phyloP scores from a whole-genome alignment of 1,284 basidiomycete genomes.

The Fomes fomentarius region DNA sequence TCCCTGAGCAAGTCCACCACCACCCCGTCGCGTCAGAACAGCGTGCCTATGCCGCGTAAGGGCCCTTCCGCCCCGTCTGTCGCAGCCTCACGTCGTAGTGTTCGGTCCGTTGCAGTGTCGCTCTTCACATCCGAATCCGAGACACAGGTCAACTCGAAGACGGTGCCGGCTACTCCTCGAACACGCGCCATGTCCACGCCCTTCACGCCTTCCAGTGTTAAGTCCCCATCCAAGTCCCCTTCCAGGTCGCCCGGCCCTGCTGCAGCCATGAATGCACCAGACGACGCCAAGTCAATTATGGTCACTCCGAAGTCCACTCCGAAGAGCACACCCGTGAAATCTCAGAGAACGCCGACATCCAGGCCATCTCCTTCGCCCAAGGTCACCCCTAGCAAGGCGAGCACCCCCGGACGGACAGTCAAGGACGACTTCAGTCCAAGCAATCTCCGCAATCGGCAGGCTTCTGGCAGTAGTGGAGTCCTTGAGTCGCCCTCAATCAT shows the following conservation, averaged over 20 bases:
- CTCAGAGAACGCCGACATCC: slow-evolving; percentile 22
- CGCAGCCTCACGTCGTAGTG: slow-evolving; percentile 26
- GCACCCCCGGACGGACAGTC: slow-evolving; percentile 18
- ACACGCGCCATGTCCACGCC: slow-evolving; percentile 36
- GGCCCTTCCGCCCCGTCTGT: slow-evolving; percentile 25
- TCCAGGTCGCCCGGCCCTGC: slow-evolving; percentile 21
- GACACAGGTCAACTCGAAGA: slow-evolving; percentile 28
- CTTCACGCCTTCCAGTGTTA: slow-evolving; percentile 18
- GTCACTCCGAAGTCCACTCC: slow-evolving; percentile 20
- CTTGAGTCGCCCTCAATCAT: slow-evolving; percentile 18
- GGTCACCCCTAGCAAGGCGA: slow-evolving; percentile 20
- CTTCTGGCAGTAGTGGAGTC: slow-evolving; percentile 22
- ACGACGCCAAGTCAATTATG: slow-evolving; percentile 5
- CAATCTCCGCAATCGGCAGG: slow-evolving; percentile 9
- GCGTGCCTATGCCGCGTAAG: slow-evolving; percentile 22
- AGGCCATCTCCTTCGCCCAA: slow-evolving; percentile 27
- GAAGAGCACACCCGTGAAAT: slow-evolving; percentile 24
- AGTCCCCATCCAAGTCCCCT: slow-evolving; percentile 22
- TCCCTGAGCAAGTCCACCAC: slow-evolving; percentile 26
- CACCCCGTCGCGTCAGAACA: slow-evolving; percentile 27
- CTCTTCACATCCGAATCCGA: slow-evolving; percentile 31
- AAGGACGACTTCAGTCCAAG: slow-evolving; percentile 20
- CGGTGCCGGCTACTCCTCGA: slow-evolving; percentile 41
- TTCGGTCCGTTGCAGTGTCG: slow-evolving; percentile 34
- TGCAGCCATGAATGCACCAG: too few species aligned